Evolutionary conservation across 164 flowering plant genomes (phyloP).

Genomic region (Tetracentron sinense): DNA sequence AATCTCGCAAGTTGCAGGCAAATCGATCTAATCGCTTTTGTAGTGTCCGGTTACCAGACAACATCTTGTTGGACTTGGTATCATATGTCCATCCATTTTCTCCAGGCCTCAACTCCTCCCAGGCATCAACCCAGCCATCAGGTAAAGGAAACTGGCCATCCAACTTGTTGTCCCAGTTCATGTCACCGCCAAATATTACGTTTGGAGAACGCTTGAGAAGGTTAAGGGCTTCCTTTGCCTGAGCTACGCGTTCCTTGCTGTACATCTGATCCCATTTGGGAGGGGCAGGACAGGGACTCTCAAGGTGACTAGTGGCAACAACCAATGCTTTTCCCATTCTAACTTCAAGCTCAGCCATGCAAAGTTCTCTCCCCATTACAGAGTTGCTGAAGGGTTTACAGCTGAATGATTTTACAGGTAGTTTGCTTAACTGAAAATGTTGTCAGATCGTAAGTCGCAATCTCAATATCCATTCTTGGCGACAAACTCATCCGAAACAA

Average conservation of each 20-base stretch:
- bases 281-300: conserved; percentile 91
- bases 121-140: conserved; percentile 86
- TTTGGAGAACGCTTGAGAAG: conserved; percentile 50
- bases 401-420: conserved; percentile 67
- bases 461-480: background rate
- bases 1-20: conserved; percentile 57
- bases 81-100: conserved; percentile 92
- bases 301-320: conserved; percentile 92
- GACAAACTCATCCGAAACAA: background rate
- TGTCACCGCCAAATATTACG: conserved; percentile 84
- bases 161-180: conserved; percentile 96
- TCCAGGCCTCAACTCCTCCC: conserved; percentile 61
- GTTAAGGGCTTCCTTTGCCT: conserved; percentile 63
- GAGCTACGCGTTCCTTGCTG: conserved; percentile 85
- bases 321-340: conserved; percentile 35
- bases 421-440: conserved; percentile 63
- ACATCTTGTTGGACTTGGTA: conserved; percentile 83
- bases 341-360: conserved; percentile 58
- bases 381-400: conserved; percentile 60
- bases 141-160: conserved; percentile 74
- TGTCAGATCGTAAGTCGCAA: background rate
- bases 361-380: conserved; percentile 83
- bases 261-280: conserved; percentile 94
- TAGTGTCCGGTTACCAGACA: conserved; percentile 67
- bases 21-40: conserved; percentile 83